These are phyloP conservation scores for Kodamaea anthophila DNA, from an alignment of 1,139 yeast genomes.

Conservation along the genomic window DNA sequence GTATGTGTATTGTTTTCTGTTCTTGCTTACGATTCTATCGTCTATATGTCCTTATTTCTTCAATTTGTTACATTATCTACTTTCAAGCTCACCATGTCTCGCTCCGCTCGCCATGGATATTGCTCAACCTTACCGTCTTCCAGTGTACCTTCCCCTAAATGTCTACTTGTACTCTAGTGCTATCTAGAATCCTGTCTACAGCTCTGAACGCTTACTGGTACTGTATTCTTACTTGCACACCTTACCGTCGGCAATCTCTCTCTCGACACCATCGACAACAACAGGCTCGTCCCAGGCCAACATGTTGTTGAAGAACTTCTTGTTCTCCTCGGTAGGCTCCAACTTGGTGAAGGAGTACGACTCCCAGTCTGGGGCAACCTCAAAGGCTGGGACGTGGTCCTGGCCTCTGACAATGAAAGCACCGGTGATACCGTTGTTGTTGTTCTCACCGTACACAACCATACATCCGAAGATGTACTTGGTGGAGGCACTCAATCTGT, in stretches of 20 bases:
- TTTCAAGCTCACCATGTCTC: too few species aligned
- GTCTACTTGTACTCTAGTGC: too few species aligned
- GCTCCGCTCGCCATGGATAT: too few species aligned
- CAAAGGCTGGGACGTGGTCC: constrained; percentile 83
- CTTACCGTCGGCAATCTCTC: constrained; percentile 48
- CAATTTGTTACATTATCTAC: too few species aligned
- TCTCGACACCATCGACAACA: constrained; percentile 36
- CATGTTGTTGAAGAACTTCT: constrained; percentile 42
- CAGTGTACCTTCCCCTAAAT: too few species aligned
- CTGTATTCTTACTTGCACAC: constrained; percentile 44
- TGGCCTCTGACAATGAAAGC: constrained; percentile 95
- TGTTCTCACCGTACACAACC: constrained; percentile 98
- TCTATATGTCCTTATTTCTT: too few species aligned
- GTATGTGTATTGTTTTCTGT: too few species aligned
- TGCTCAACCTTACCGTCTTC: too few species aligned
- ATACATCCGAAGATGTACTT: constrained; percentile 91
- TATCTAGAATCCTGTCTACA: too few species aligned
- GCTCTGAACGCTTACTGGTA: too few species aligned
- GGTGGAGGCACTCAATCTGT: constrained; percentile 86
- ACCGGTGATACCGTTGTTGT: constrained; percentile 96
- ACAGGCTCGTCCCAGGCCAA: constrained; percentile 51
- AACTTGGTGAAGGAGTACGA: constrained; percentile 41
- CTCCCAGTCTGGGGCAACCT: constrained; percentile 99
- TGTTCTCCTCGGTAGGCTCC: constrained; percentile 33
- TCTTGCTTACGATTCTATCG: too few species aligned